Percentiles rank a stretch among this genome's conserved stretches.
Evolutionary conservation across 1,284 basidiomycete species (phyloP).

Genomic region (Ceratobasidium theobromae): DNA sequence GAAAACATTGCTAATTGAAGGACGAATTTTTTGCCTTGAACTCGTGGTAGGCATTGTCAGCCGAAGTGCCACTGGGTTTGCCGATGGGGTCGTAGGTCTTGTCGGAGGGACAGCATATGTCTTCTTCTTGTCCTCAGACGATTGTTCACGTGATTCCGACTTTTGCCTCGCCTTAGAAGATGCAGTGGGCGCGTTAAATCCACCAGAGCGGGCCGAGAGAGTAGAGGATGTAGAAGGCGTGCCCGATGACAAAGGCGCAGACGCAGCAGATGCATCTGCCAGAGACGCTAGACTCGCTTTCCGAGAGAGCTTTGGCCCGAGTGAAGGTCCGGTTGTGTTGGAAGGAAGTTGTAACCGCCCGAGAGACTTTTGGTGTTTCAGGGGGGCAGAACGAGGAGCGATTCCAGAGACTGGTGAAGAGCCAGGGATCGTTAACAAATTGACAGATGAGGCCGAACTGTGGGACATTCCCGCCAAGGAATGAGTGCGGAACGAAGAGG

Average conservation of each 20-base stretch:
- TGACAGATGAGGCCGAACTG: constrained; percentile 9
- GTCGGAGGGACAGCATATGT: constrained; percentile 68
- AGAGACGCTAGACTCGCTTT: constrained; percentile 35
- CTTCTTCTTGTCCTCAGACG: constrained; percentile 15
- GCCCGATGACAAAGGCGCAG: constrained; percentile 11
- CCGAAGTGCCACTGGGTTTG: constrained; percentile 69
- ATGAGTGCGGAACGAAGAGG: constrained; percentile 9
- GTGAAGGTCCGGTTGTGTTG: background rate
- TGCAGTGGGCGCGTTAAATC: constrained; percentile 75
- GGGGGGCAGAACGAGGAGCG: constrained; percentile 13
- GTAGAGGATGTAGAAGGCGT: constrained; percentile 26
- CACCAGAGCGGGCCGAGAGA: constrained; percentile 43
- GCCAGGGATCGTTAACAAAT: constrained; percentile 21
- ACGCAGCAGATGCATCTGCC: constrained; percentile 11
- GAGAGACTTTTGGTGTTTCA: constrained; percentile 36
- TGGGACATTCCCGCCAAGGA: background rate
- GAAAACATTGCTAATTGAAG: constrained; percentile 72
- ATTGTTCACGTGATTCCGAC: constrained; percentile 47
- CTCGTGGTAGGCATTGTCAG: constrained; percentile 81
- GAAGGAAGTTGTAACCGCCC: constrained; percentile 27
- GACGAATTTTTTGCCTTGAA: constrained; percentile 67
- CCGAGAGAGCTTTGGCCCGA: constrained; percentile 15
- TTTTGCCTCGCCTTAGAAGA: constrained; percentile 69
- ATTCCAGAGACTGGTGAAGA: constrained; percentile 24
- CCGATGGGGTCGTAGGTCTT: constrained; percentile 72